Base-by-base conservation (phyloP, 2,329 filamentous ascomycete species). In the Knufia fluminis region DNA sequence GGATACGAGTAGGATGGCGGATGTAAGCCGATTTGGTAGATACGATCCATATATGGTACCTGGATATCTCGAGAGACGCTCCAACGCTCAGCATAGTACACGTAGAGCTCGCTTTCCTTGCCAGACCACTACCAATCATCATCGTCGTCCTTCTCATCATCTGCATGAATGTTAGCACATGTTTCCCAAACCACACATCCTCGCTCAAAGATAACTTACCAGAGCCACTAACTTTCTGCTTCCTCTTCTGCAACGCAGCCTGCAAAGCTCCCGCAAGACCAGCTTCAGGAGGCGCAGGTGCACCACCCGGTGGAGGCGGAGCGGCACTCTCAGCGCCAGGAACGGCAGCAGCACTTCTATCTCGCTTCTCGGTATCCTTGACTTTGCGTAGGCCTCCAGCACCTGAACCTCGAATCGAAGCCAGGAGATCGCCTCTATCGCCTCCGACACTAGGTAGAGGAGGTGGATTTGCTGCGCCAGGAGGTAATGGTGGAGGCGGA, bases 201-300 rank as follows among this genome's bases (percentile, higher is more conserved):
- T n/a, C n/a, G n/a, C n/a, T n/a, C n/a, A n/a, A n/a, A n/a, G n/a
- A n/a, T n/a, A 46, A 83, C 86, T 80, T 80, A 96, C 91, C 91
- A 75, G 87, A 94, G 66, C 86, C 84, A 70, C 86, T 87, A 65
- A 96, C 91, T 75, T 94, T 95, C 68, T 88, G 81, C 74, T 96
- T 96, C 66, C 91, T 78, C 70, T 86, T 85, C 62, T 83, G 80
- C 60, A 90, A 68, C 50, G 84, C 85, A 52, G 80, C 83, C 52
- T 86, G 86, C 59, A 95, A 70, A 42, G 88, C 90, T 70, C 85
- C 87, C 19, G 88, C 87, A 76, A 96, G 79, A 39, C 68, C 70
- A 4, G 46, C 51, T 32, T 42, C 52, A 9, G 47, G 52, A 3
- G 51, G 45, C 50, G 66, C 66, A 39, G 61, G 66, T 31, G 68